Conservation (phyloP, 768 basidiomycete species). For the Phaeolepiota aurea region DNA sequence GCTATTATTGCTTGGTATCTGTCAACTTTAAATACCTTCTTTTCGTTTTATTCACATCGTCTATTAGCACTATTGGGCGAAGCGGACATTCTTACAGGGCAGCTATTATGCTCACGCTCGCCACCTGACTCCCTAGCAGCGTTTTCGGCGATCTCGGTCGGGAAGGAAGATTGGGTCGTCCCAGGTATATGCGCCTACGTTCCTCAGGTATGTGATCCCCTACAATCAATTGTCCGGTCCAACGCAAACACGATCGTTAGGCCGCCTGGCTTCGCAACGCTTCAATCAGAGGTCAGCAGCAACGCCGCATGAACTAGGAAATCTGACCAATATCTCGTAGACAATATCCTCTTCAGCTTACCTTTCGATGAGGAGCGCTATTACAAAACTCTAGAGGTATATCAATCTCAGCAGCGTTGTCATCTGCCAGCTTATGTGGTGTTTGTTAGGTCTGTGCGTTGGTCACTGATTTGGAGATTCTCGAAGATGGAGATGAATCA, state of each 20-base stretch:
- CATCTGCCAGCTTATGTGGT: no score
- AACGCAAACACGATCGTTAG: slow-evolving; percentile 11
- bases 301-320: no score
- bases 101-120: slow-evolving; percentile 76
- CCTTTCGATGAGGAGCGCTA: slow-evolving; percentile 80
- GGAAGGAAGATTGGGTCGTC: slow-evolving; percentile 61
- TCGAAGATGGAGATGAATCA: slow-evolving; percentile 83
- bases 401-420: slow-evolving; percentile 22
- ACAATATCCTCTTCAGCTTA: slow-evolving; percentile 74
- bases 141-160: slow-evolving; percentile 33
- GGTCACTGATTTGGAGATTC: slow-evolving; percentile 65
- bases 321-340: no score
- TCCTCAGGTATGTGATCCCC: slow-evolving; percentile 45
- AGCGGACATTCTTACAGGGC: slow-evolving; percentile 77
- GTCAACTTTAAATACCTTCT: no score
- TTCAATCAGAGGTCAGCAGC: slow-evolving; percentile 38
- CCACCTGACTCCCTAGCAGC: slow-evolving; percentile 70
- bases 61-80: slow-evolving; percentile 74
- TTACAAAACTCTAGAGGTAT: slow-evolving; percentile 65
- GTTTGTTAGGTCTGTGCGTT: slow-evolving; percentile 52
- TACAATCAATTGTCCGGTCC: not conserved
- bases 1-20: slow-evolving; percentile 57
- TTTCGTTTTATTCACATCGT: not conserved
- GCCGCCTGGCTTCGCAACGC: slow-evolving; percentile 61
- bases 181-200: slow-evolving; percentile 80